Evolutionary conservation across 805 yeast genomes (phyloP), one percentile per base, ranked within the genome.

Genomic region (Ogataea sp.): DNA sequence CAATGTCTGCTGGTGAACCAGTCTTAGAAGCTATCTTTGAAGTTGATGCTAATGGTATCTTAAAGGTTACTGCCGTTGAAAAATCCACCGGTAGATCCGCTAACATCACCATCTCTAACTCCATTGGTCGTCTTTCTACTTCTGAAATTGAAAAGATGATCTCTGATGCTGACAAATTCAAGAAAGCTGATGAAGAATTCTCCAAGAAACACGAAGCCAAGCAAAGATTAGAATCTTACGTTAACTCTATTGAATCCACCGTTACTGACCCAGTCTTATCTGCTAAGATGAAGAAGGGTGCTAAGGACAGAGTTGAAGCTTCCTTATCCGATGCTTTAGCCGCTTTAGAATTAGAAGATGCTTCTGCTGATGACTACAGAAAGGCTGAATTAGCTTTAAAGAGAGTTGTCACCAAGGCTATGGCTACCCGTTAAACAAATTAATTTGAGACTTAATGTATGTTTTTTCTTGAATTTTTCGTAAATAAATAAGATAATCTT

Each of bases 371-470:
- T 65, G 97, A 89, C 72, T 80, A 75, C 78, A 86, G 97, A 83
- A 93, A 87, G 83, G 97, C 98, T 65, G 97, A 93, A 80, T 87
- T 93, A 69, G 82, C 88, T 70, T 85, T 93, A 70, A 93, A 93
- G 88, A 86, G 98, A 74, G 96, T 90, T 65, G 97, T 90, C 69
- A 90, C 96, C 79, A 90, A 88, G 80, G 97, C 97, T 70, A 85
- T 89, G 88, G 84, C 96, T 60, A 78, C 96, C 70, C 36, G 36
- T 33, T 33, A 33, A 33, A 23, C 7, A 13, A 96, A 96, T 80
- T 84, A 8, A 20, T 14, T 32, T 20, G 16, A 30, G 18, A 21
- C 16, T 30, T 30, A 30, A 17, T 30, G 23, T 4, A 30, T 30
- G 33, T 30, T 17, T 30, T 16, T 17, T 11, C 33, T 30, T 30